These are phyloP conservation scores for Clonostachys sp. DNA, from an alignment of 2,329 filamentous ascomycete genomes.

Conservation along the genomic window DNA sequence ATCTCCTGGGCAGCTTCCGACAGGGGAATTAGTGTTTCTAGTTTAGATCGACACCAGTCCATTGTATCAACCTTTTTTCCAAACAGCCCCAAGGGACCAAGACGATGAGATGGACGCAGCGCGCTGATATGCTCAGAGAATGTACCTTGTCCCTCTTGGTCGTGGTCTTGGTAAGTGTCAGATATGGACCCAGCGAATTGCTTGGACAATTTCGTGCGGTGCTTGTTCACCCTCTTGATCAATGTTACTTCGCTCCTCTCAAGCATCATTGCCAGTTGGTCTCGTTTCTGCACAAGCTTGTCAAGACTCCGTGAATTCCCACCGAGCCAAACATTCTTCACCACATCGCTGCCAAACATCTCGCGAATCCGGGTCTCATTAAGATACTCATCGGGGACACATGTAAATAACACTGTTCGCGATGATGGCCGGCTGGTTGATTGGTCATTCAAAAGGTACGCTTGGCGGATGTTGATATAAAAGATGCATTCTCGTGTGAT, in stretches of 20 bases:
- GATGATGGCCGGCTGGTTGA: slow-evolving; percentile 86
- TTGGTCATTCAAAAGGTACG: slow-evolving; percentile 78
- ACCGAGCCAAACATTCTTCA: slow-evolving; percentile 79
- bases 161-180: not conserved
- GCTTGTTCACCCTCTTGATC: slow-evolving; percentile 54
- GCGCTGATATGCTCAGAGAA: slow-evolving; percentile 35
- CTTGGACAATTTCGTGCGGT: slow-evolving; percentile 13
- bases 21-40: slow-evolving; percentile 53
- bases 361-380: slow-evolving; percentile 66
- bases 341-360: slow-evolving; percentile 69
- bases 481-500: slow-evolving; percentile 87
- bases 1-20: slow-evolving; percentile 59
- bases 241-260: slow-evolving; percentile 79
- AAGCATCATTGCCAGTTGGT: slow-evolving; percentile 70
- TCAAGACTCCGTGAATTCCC: slow-evolving; percentile 69
- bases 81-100: slow-evolving; percentile 59
- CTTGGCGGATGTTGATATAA: slow-evolving; percentile 90
- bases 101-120: slow-evolving; percentile 65
- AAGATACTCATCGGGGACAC: slow-evolving; percentile 73
- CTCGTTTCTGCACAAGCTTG: slow-evolving; percentile 70
- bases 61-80: slow-evolving; percentile 75
- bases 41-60: slow-evolving; percentile 65
- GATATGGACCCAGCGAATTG: not conserved
- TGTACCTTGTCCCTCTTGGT: slow-evolving; percentile 27
- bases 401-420: slow-evolving; percentile 84